A percentile compares a stretch with the other conserved stretches of the same genome.
phyloP scores from a whole-genome alignment of 78 protist genomes.

The Creolimax fragrantissima region DNA sequence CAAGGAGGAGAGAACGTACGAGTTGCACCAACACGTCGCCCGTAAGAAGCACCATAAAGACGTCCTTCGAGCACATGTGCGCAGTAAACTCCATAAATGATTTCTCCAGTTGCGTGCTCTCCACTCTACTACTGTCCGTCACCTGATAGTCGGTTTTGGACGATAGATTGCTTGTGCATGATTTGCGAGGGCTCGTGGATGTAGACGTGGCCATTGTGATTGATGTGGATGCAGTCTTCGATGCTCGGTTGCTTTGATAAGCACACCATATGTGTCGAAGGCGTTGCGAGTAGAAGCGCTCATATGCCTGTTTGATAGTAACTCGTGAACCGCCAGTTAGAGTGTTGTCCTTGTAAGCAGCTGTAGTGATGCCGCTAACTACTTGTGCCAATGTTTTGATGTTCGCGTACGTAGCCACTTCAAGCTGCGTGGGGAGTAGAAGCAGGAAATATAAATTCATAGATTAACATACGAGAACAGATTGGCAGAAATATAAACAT shows the following conservation, averaged over 20 bases:
- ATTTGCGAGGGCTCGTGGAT: too few species aligned
- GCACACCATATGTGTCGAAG: neutral
- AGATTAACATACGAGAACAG: too few species aligned
- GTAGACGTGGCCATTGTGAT: too few species aligned
- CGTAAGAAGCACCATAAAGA: neutral
- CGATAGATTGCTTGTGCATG: too few species aligned
- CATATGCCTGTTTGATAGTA: neutral
- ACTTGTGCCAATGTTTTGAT: neutral
- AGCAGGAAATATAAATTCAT: too few species aligned
- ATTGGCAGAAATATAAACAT: too few species aligned
- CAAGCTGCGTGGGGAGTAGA: too few species aligned
- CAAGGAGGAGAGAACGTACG: neutral
- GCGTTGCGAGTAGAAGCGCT: neutral
- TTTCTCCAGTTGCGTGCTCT: neutral
- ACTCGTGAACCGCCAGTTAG: neutral
- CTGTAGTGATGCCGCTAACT: neutral
- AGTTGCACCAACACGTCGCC: neutral
- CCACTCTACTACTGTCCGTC: neutral
- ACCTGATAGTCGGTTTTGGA: too few species aligned
- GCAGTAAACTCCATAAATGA: neutral
- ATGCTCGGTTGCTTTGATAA: neutral
- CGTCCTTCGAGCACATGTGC: neutral
- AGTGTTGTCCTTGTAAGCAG: neutral
- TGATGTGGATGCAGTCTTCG: too few species aligned
- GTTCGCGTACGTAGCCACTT: neutral